Evolutionary conservation across 345 rosid genomes (phyloP), one percentile per base, ranked within the genome.

Genomic region (Salix dunnii): DNA sequence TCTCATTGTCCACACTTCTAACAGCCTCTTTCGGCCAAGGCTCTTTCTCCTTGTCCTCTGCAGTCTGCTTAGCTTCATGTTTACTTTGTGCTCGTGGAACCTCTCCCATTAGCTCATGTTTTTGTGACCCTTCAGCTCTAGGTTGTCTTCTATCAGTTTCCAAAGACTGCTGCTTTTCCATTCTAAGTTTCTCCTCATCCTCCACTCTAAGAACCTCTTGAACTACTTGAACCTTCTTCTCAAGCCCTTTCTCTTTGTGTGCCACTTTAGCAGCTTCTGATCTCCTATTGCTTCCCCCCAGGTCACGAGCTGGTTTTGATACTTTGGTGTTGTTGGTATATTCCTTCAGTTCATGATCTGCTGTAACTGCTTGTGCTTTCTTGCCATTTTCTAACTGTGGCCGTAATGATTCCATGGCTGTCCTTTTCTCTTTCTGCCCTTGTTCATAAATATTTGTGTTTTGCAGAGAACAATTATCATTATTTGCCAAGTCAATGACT

Each of bases 71-170:
- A 72, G 61, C 62, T 30, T 77, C 82, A 78, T 67, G 70, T 74
- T 75, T 68, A 67, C 53, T 75, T 73, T 81, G 88, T 55, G 80
- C 83, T n/a, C 18, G 73, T 28, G 68, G 80, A 77, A 82, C 62
- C 58, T 82, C 85, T 43, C 76, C 76, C 77, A 71, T 70, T 71
- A 85, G 83, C 76, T 78, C 89, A 67, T 53, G 69, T 31, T 81
- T 84, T 73, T 72, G 77, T 64, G 79, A 63, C 75, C 66, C 85
- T 68, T 83, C 84, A 68, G 74, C 77, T 77, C 74, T 78, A 64
- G 82, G 33, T 55, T 70, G 72, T 74, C 84, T 82, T 81, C 76
- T 82, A 67, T 80, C 86, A 70, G 80, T 76, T 78, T 86, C 90
- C 46, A 71, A 71, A 2, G 72, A 77, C 76, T 77, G 78, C 74